Evolutionary conservation across 2,329 filamentous ascomycete species (phyloP), one percentile per base, ranked within the genome.

Genomic region (Diaporthe destruens): DNA sequence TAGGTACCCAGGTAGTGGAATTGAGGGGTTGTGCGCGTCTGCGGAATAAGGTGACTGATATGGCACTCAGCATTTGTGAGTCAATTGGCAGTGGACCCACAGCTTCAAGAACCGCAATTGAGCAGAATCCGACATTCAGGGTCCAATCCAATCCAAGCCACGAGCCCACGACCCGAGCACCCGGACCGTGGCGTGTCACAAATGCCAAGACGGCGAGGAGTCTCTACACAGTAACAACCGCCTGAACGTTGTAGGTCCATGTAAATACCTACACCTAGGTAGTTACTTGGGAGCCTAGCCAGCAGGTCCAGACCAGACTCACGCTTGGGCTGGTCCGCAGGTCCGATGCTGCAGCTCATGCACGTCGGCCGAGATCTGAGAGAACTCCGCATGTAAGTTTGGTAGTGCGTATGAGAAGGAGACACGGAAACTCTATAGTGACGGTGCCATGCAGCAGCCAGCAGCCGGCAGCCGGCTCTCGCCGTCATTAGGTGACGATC

Each of bases 401-500:
- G 59, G 29, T 65, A 51, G 32, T 39, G 61, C 20, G 61, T 34
- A 44, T 36, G 44, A 18, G 61, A 18, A n/a, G 11, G 29, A 18
- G 44, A 5, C 25, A n/a, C 14, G 6, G 34, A 23, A 23, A 23
- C 29, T 14, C 12, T 29, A 23, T 32, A 14, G 29, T 32, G 44
- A 65, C 36, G 44, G 61, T 51, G 44, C 44, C 61, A 51, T 65
- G 61, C 20, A 36, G 59, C 42, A 63, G 42, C 59, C 59, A 42
- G 59, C 42, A 29, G 29, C 29, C 29, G 29, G 36, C 36, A 14
- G 36, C 36, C 36, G 36, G 36, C 36, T 51, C 44, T 65, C 59
- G 59, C 59, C 59, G 59, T 18, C 9, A 65, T 49, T 65, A 42
- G 59, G 59, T 65, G 59, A 42, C 59, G 42, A 65, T 51, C 59